Evolutionary conservation across 2,329 filamentous ascomycete genomes (phyloP), one percentile per base, ranked within the genome.

Genomic region (Ascochyta viciae-villosae): DNA sequence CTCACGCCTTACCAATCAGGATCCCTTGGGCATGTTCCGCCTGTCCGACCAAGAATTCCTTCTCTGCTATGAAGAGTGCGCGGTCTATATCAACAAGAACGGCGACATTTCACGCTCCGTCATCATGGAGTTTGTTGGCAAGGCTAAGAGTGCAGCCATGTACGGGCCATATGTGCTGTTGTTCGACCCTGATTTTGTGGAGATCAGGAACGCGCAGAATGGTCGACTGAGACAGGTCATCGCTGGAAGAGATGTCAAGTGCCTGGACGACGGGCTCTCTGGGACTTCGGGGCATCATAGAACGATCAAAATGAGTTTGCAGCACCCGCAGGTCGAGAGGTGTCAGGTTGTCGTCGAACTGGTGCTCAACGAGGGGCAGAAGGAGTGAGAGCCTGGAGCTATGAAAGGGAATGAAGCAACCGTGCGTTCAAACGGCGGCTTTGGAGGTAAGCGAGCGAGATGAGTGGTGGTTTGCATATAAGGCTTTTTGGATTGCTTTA

Each of bases 41-140:
- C 86, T 99, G 50, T 89, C 90, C 53, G 95, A 82, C 49, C 71
- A 76, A 50, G 76, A 96, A 74, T 99, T 98, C 77, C 81, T 99
- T 24, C 87, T 97, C 44, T 91, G 90, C 34, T 99, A 98, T 75
- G 91, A 96, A 76, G 92, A 97, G 76, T 98, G 94, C 67, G 95
- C 93, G 16, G 93, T 99, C 8, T 99, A 98, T 71, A 90, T 98
- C 72, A 96, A 99, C 81, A 97, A 98, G 78, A 92, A 98, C 76
- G 95, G 95, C 63, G 95, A 99, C 59, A 92, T 99, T 26, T 94
- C 88, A 35, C 89, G 96, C 41, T 92, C 89, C 26, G 91, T 98
- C 55, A 93, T 98, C 70, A 96, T 99, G 92, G 92, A 98, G 73
- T 99, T 98, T 75, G 95, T 96, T n/a, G 95, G 95, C 64, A 94